phyloP scores from a whole-genome alignment of 2,329 filamentous ascomycete species.

The Diaporthe nobilis region DNA sequence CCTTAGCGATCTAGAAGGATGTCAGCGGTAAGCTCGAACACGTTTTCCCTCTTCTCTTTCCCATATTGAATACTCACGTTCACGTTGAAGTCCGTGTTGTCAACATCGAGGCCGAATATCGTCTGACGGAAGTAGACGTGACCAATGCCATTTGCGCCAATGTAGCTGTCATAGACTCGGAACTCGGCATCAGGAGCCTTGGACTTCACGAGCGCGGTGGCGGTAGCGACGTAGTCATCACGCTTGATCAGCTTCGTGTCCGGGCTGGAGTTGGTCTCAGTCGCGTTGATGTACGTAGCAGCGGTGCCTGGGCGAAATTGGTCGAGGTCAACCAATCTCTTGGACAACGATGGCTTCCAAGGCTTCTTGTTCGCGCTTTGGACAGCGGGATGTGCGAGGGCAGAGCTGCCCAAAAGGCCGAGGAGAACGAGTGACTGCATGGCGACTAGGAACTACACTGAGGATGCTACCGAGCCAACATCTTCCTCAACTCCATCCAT shows the following conservation, averaged over 20 bases:
- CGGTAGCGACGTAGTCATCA: slow-evolving; percentile 58
- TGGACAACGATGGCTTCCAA: slow-evolving; percentile 36
- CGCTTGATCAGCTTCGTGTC: slow-evolving; percentile 49
- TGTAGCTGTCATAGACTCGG: slow-evolving; percentile 67
- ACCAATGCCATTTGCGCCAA: slow-evolving; percentile 67
- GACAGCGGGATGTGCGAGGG: slow-evolving; percentile 32
- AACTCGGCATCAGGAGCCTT: slow-evolving; percentile 57
- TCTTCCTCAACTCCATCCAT: background rate
- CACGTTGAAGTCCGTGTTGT: slow-evolving; percentile 73
- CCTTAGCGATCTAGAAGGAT: slow-evolving; percentile 58
- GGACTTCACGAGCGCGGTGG: slow-evolving; percentile 59
- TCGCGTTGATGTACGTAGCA: slow-evolving; percentile 50
- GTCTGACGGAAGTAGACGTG: slow-evolving; percentile 75
- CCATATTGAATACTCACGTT: too few relatives aligned
- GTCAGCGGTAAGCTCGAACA: slow-evolving; percentile 30
- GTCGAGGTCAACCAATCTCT: slow-evolving; percentile 51
- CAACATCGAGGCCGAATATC: slow-evolving; percentile 69
- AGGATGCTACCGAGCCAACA: slow-evolving; percentile 3
- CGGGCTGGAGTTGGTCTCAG: slow-evolving; percentile 45
- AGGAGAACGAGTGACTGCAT: slow-evolving; percentile 35
- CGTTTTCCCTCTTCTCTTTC: background rate
- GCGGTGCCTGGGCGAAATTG: slow-evolving; percentile 50
- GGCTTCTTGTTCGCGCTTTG: slow-evolving; percentile 8
- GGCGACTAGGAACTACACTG: slow-evolving; percentile 12
- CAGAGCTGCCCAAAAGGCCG: slow-evolving; percentile 35